These are phyloP conservation scores for Polytolypa hystricis DNA, from an alignment of 2,329 filamentous ascomycete genomes.

Conservation along the genomic window DNA sequence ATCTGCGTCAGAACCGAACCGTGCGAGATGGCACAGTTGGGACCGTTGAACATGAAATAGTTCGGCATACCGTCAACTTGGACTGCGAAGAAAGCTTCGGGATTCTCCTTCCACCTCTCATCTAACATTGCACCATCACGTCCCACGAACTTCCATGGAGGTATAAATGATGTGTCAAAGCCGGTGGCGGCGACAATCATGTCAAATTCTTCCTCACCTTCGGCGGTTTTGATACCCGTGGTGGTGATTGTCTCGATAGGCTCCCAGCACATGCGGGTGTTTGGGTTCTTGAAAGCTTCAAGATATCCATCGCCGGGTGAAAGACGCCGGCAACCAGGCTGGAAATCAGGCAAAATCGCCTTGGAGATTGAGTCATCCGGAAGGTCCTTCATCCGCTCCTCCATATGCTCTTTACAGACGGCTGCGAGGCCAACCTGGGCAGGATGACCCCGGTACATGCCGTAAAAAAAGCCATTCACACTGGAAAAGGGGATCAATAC, in stretches of 20 bases:
- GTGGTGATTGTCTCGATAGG: slow-evolving; percentile 9
- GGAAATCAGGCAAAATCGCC: slow-evolving; percentile 22
- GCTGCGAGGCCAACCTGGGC: no score
- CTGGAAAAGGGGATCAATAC: no score
- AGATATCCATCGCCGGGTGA: slow-evolving; percentile 30
- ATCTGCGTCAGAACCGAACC: slow-evolving; percentile 25
- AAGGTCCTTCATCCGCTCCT: no score
- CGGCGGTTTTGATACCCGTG: slow-evolving; percentile 12
- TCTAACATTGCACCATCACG: slow-evolving; percentile 17
- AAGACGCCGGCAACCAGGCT: slow-evolving; percentile 26
- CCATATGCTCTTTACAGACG: no score
- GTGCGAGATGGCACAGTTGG: slow-evolving; percentile 23
- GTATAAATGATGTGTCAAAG: slow-evolving; percentile 19
- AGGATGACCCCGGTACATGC: no score
- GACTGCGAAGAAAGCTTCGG: slow-evolving; percentile 27
- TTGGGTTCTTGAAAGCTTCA: slow-evolving; percentile 14
- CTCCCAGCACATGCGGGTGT: slow-evolving; percentile 17
- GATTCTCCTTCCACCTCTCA: slow-evolving; percentile 22
- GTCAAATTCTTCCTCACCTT: slow-evolving; percentile 16
- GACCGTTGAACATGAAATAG: slow-evolving; percentile 25
- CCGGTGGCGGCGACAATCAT: slow-evolving; percentile 28
- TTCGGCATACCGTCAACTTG: slow-evolving; percentile 25
- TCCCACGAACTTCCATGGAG: slow-evolving; percentile 5
- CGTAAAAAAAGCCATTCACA: no score
- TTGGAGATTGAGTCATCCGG: no score